Evolutionary conservation across 2,329 filamentous ascomycete species (phyloP), one percentile per base, ranked within the genome.

Genomic region (Domatiomyces catenatus): DNA sequence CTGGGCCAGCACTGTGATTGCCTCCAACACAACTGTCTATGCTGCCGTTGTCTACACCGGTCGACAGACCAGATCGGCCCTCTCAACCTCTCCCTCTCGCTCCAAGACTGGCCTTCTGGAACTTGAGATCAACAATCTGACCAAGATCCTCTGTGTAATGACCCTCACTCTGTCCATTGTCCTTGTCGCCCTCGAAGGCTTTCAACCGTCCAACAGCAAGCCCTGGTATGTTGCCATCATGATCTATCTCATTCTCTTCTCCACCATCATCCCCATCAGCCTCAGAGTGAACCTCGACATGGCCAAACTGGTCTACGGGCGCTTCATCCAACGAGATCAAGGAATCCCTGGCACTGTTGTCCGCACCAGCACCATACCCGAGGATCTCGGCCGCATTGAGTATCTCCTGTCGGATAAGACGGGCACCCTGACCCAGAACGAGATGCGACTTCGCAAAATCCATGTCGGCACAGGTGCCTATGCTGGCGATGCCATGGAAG

Each of bases 381-480:
- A 98, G 66, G 92, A 98, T 61, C 72, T 98, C 2, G 92, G 92
- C 6, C 79, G 93, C 20, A 94, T 98, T 44, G 92, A 98, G 66
- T 98, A 98, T 64, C 74, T 98, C 2, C 74, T 98, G 26, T 95
- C 87, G 56, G 92, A 98, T 67, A 98, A 98, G 68, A 98, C 92
- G 0, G 92, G 92, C n/a, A 98, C 92, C 1, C 68, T 98, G 53
- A 98, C 92, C 0, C 88, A 96, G 60, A 98, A 98, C 62, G 87
- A 94, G 62, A 95, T 95, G 89, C 90, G 95, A 63, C 83, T 98
- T 76, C 94, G 93, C 64, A 98, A 98, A 68, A 90, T 98, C 5
- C 93, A 98, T 62, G 86, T 98, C 49, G 92, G 93, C 8, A 98
- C 92, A 8, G 92, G 96, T 1, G 96, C 90, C 1, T 98, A 98